Base-by-base conservation (phyloP, 139 green algal genomes). In the Picochlorum sp. region DNA sequence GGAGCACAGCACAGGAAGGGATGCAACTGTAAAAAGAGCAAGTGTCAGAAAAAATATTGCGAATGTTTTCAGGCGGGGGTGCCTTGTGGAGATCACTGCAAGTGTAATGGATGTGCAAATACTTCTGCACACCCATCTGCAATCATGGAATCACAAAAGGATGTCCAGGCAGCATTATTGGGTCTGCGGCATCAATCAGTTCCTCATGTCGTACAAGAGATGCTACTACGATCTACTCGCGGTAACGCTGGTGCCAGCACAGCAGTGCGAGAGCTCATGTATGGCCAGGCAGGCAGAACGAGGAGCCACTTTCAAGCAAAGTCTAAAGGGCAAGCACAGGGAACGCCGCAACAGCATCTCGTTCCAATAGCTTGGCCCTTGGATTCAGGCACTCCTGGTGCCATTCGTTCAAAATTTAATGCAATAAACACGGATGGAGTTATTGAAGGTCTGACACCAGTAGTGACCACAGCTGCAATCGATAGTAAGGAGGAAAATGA, bases 1-100 rank as follows among this genome's bases (percentile, higher is more conserved):
- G 34, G 23, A 18, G 63, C 71, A 44, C 89, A 96, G 77, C 80
- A 83, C 61, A 82, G 79, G 4, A 87, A 89, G 50, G 61, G 61
- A 15, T 56, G 49, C 11, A 59, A 56, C 44, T 66, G 61, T 84
- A 85, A 84, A 64, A 87, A 84, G 56, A 88, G 74, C 44, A 72
- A 85, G 61, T 98, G 92, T 84, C 80, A 87, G 32, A 98, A 98
- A 61, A 97, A 97, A 83, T 98, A 98, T 80, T 98, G 92, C 77
- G 92, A 98, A 78, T 98, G 92, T 84, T 98, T 88, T 76, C 75
- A 89, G 77, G 79, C 87, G 34, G 86, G 89, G 26, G 81, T 96
- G 6, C 74, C 76, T 30, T 97, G 91, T 73, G 82, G 81, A 20
- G 78, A 86, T 20, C 66, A 81, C 60, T 97, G 91, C 83, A 95